Evolutionary conservation across 2,329 filamentous ascomycete species (phyloP), one percentile per base, ranked within the genome.

Genomic region (Paradendryphiella salina): DNA sequence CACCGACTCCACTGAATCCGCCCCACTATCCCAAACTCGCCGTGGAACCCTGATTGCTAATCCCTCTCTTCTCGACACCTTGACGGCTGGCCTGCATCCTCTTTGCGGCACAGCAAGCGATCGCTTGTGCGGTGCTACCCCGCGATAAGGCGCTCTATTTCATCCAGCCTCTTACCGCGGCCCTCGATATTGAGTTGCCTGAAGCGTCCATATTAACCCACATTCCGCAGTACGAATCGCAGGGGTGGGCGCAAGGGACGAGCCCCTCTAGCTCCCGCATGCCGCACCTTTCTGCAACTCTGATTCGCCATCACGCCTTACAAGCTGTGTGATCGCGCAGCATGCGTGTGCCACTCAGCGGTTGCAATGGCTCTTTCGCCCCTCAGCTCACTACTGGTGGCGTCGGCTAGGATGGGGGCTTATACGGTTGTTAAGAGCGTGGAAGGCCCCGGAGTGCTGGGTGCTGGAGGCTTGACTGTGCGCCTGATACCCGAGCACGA

Each of bases 271-370:
- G 59, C 45, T 57, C 54, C 59, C 59, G 59, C 42, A 1, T 23
- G 15, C 48, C 23, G 28, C 23, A 32, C 38, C 39, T 11, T 11
- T 18, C 45, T 57, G 50, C 48, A 50, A 35, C 29, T 44, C 28
- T 63, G 59, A 67, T 67, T 66, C 61, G 64, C 53, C 33, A 35
- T 52, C 54, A 60, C 53, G 56, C 54, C 50, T 44, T 50, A 58
- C 58, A 55, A 47, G 55, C 58, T 53, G 55, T 64, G 66, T 69
- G 67, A 70, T 66, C 46, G 60, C 52, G 52, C 63, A 55, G 57
- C 47, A 56, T 60, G 54, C 52, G 54, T 59, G 59, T 63, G 60
- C 65, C 66, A 69, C 56, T 70, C 65, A 67, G 65, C 65, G 64
- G 38, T 63, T 64, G 57, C 60, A 57, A 62, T 57, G 48, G 57